Evolutionary conservation across 805 yeast genomes (phyloP).

Genomic region (Wickerhamomyces pijperi): DNA sequence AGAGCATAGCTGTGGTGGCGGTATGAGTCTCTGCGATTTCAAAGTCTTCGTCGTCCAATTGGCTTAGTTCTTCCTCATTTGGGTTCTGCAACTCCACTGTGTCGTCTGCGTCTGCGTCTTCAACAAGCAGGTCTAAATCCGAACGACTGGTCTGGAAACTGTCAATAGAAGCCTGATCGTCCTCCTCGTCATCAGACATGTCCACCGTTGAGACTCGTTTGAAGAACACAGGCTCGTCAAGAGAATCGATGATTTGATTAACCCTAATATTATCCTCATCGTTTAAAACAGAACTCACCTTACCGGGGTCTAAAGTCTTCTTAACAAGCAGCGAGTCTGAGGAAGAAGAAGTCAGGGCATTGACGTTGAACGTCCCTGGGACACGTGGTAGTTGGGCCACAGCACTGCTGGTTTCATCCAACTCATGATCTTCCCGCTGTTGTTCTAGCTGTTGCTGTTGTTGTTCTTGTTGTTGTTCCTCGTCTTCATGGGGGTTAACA

Average conservation of each 20-base stretch:
- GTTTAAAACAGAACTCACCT: conserved; percentile 14
- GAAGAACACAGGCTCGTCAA: conserved; percentile 30
- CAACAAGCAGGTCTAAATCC: too few species aligned
- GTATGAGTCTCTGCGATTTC: conserved; percentile 8
- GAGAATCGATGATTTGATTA: conserved; percentile 18
- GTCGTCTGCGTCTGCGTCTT: too few species aligned
- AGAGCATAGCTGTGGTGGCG: conserved; percentile 10
- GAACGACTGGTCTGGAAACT: not conserved
- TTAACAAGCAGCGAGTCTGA: conserved; percentile 15
- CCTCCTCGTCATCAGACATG: conserved; percentile 16
- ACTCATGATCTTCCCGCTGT: too few species aligned
- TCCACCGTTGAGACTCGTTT: conserved; percentile 29
- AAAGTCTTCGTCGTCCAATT: conserved; percentile 4
- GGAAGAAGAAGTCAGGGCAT: conserved; percentile 26
- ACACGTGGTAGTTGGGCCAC: conserved; percentile 27
- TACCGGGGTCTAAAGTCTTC: conserved; percentile 40
- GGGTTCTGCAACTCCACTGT: too few species aligned
- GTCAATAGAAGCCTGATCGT: conserved; percentile 4
- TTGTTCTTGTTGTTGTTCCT: too few species aligned
- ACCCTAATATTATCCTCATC: too few species aligned
- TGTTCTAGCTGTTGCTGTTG: too few species aligned
- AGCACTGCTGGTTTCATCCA: too few species aligned
- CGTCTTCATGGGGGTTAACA: too few species aligned
- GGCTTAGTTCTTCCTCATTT: not conserved
- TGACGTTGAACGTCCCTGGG: conserved; percentile 35